Evolutionary conservation across 345 rosid genomes (phyloP).

Genomic region (Syzygium aqueum): DNA sequence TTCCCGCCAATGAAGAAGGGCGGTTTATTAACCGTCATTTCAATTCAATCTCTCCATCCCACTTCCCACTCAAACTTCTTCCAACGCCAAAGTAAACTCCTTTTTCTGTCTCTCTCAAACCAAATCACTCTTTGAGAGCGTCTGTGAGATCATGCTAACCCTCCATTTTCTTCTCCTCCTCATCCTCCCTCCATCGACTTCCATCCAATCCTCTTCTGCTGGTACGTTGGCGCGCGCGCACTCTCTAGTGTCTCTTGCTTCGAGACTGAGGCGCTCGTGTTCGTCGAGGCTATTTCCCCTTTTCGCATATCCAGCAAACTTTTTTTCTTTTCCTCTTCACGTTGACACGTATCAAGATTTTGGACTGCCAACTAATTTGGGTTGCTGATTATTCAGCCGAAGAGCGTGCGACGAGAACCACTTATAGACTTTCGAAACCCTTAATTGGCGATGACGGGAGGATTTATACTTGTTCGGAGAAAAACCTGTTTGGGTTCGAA

Average conservation of each 20-base stretch:
- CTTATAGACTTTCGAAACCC: constrained; percentile 52
- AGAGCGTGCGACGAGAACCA: constrained; percentile 3
- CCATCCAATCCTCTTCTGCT: background rate
- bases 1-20: background rate
- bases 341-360: background rate
- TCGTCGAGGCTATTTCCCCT: background rate
- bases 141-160: background rate
- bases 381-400: background rate
- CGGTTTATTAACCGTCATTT: background rate
- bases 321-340: background rate
- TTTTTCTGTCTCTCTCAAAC: background rate
- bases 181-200: background rate
- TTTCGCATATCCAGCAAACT: background rate
- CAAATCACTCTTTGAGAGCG: background rate
- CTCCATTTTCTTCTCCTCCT: background rate
- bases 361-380: background rate
- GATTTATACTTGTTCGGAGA: constrained; percentile 57
- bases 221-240: background rate
- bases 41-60: background rate
- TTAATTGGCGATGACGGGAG: constrained; percentile 56
- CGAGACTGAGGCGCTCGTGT: no score
- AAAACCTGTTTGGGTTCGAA: constrained; percentile 57
- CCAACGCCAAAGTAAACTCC: background rate
- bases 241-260: no score
- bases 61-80: background rate